phyloP scores from a whole-genome alignment of 2,329 filamentous ascomycete genomes.

The Thelonectria rubi region DNA sequence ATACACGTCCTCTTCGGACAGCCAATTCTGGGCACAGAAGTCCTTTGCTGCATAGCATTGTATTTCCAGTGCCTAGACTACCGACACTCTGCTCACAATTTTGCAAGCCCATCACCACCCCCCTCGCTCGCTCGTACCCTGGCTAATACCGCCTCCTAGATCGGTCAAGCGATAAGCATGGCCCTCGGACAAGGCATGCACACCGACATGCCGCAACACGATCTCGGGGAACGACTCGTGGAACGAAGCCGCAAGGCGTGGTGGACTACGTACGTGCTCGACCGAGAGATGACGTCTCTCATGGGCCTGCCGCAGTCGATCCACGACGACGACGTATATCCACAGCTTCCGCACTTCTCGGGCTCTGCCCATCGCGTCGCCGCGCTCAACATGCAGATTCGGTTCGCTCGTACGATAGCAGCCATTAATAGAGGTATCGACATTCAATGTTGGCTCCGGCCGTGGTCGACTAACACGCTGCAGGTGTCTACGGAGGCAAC shows the following conservation, averaged over 20 bases:
- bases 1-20: conserved; percentile 51
- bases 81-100: conserved; percentile 55
- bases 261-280: conserved; percentile 64
- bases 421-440: conserved; percentile 43
- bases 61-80: conserved; percentile 63
- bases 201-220: conserved; percentile 57
- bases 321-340: conserved; percentile 60
- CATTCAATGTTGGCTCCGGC: neutral
- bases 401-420: conserved; percentile 43
- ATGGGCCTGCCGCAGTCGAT: conserved; percentile 62
- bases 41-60: conserved; percentile 60
- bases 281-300: conserved; percentile 62
- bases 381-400: conserved; percentile 47
- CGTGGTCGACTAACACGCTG: accelerated
- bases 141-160: conserved; percentile 42
- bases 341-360: conserved; percentile 46
- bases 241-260: conserved; percentile 60
- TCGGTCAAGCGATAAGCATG: conserved; percentile 61
- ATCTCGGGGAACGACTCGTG: conserved; percentile 52
- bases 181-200: conserved; percentile 61
- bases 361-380: conserved; percentile 40
- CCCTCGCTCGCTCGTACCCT: neutral
- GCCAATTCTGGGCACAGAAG: conserved; percentile 57
- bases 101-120: conserved; percentile 43
- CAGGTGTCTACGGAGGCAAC: conserved; percentile 45